These are phyloP conservation scores for Cryptosporidium viatorum DNA, from an alignment of 169 alveolate genomes.

Conservation along the genomic window DNA sequence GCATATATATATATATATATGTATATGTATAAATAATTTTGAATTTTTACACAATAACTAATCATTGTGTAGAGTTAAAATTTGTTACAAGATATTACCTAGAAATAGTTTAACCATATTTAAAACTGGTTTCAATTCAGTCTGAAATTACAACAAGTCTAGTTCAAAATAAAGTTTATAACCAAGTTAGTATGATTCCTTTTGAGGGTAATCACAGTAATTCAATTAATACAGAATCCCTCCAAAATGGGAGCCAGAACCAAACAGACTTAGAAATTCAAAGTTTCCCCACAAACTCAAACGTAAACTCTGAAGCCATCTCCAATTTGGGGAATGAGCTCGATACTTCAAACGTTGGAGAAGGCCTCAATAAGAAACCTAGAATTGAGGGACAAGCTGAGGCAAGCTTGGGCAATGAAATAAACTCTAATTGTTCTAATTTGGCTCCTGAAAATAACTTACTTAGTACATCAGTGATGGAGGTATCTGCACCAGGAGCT, in stretches of 20 bases:
- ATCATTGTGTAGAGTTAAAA: background rate
- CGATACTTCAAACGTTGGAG: background rate
- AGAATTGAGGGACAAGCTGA: background rate
- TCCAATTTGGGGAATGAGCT: background rate
- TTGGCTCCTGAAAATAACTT: background rate
- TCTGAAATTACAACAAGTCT: background rate
- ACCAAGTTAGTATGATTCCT: background rate
- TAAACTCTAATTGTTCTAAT: background rate
- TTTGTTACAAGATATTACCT: background rate
- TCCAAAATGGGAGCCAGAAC: background rate
- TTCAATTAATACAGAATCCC: slow-evolving; percentile 9
- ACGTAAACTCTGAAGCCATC: background rate
- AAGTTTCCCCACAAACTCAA: background rate
- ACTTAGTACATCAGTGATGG: background rate
- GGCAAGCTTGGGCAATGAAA: background rate
- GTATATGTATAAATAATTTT: slow-evolving; percentile 7
- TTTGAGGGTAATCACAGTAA: background rate
- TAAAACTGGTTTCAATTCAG: background rate
- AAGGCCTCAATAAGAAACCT: slow-evolving; percentile 8
- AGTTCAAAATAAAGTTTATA: background rate
- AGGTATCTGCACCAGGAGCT: background rate
- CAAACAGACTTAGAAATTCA: background rate
- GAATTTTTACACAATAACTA: background rate
- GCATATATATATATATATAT: slow-evolving; percentile 3
- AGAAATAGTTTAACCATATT: background rate